Conservation (phyloP, 148 eudicot genomes). For the Cornus kousa region DNA sequence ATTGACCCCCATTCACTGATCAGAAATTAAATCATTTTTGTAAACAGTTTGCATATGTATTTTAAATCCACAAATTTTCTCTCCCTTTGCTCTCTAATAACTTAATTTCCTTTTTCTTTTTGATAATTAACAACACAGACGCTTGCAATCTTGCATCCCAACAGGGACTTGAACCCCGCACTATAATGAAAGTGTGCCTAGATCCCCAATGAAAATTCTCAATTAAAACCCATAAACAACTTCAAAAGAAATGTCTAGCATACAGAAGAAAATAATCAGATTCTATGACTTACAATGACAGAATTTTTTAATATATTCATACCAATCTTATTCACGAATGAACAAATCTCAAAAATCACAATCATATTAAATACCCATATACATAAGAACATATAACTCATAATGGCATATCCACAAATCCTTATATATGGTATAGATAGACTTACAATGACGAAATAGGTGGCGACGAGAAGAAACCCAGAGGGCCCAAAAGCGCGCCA, state of each 20-base stretch:
- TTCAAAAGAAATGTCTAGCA: too few relatives aligned
- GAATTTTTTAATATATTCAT: not conserved
- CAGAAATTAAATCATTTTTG: not conserved
- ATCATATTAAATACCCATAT: not conserved
- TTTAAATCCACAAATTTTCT: too few relatives aligned
- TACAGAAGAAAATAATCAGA: not conserved
- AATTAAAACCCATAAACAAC: not conserved
- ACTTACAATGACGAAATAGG: slow-evolving; percentile 81
- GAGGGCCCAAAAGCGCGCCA: slow-evolving; percentile 82
- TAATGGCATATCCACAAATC: not conserved
- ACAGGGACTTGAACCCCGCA: too few relatives aligned
- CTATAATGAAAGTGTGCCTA: not conserved
- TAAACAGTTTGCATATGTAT: not conserved
- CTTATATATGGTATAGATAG: not conserved
- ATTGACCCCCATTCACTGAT: not conserved
- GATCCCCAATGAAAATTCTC: not conserved
- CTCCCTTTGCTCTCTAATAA: too few relatives aligned
- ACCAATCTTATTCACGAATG: not conserved
- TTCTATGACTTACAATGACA: not conserved
- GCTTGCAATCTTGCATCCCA: too few relatives aligned
- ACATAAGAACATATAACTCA: not conserved
- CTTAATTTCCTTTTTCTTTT: too few relatives aligned
- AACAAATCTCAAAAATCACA: not conserved
- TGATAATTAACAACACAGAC: too few relatives aligned
- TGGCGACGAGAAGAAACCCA: slow-evolving; percentile 85